Conservation (phyloP, 257 asterid species). For the Jacaranda copaia region DNA sequence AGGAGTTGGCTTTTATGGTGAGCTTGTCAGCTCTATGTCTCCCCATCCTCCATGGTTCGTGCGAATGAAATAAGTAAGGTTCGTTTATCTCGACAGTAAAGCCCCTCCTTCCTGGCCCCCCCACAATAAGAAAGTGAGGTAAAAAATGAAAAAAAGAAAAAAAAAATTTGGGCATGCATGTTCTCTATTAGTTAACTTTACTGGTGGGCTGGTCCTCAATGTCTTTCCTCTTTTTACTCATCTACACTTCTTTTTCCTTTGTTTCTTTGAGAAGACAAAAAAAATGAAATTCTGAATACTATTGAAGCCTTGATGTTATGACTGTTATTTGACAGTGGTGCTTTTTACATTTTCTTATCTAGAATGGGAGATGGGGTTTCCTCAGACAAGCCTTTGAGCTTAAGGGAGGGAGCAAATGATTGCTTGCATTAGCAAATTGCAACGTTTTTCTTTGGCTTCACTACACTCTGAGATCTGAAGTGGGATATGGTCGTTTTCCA, state of each 20-base stretch:
- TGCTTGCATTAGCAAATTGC: slow-evolving; percentile 46
- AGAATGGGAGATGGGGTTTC: slow-evolving; percentile 45
- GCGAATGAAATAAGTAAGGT: slow-evolving; percentile 44
- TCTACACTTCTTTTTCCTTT: slow-evolving; percentile 38
- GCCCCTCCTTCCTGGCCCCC: no score
- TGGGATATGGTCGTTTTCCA: slow-evolving; percentile 45
- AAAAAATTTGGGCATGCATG: slow-evolving; percentile 53
- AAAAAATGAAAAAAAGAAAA: neutral
- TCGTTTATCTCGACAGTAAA: slow-evolving; percentile 4
- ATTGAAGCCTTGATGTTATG: slow-evolving; percentile 18
- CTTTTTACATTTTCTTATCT: slow-evolving; percentile 35
- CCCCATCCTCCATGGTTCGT: slow-evolving; percentile 42
- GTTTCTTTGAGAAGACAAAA: slow-evolving; percentile 22
- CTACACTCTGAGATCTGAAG: slow-evolving; percentile 60
- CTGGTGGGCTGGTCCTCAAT: slow-evolving; percentile 41
- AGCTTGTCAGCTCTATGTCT: slow-evolving; percentile 49
- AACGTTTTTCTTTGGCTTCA: slow-evolving; percentile 56
- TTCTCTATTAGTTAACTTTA: slow-evolving; percentile 52
- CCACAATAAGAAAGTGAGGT: neutral
- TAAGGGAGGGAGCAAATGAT: slow-evolving; percentile 62
- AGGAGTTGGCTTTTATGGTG: slow-evolving; percentile 37
- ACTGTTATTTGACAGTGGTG: slow-evolving; percentile 38
- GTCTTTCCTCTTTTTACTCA: slow-evolving; percentile 22
- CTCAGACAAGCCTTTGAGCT: slow-evolving; percentile 57
- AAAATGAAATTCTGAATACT: slow-evolving; percentile 6